These are phyloP conservation scores for Mortierella sp. DNA, from an alignment of 371 early-diverging fungal species.

Conservation along the genomic window DNA sequence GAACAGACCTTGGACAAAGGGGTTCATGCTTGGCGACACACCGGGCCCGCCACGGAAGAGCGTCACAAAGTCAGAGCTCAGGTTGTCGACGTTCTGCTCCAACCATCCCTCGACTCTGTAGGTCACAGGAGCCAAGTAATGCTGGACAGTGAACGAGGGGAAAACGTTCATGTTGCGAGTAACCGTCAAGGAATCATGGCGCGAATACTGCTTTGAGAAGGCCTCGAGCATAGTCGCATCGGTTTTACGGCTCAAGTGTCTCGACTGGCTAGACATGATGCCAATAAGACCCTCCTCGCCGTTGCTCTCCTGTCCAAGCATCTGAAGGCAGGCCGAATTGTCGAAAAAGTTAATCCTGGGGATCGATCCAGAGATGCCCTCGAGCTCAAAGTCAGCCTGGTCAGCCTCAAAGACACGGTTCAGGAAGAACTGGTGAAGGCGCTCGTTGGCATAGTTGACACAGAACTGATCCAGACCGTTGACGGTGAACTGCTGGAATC, in stretches of 20 bases:
- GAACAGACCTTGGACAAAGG: constrained; percentile 88
- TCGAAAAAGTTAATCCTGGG: constrained; percentile 69
- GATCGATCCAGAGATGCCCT: constrained; percentile 63
- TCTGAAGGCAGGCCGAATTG: constrained; percentile 73
- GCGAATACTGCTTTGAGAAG: constrained; percentile 57
- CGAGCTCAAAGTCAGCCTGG: constrained; percentile 64
- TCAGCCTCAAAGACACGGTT: constrained; percentile 79
- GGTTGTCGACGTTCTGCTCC: constrained; percentile 79
- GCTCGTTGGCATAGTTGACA: constrained; percentile 88
- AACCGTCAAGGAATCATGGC: constrained; percentile 46
- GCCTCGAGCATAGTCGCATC: constrained; percentile 60
- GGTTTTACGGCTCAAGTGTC: constrained; percentile 54
- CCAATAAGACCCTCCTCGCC: constrained; percentile 69
- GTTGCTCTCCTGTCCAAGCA: constrained; percentile 63
- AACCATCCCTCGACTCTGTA: constrained; percentile 80
- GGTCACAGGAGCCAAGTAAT: constrained; percentile 78
- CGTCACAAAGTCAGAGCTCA: constrained; percentile 89
- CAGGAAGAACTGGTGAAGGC: constrained; percentile 81
- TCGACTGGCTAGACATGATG: constrained; percentile 69
- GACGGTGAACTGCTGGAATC: constrained; percentile 71
- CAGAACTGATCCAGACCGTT: constrained; percentile 86
- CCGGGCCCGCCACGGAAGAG: constrained; percentile 76
- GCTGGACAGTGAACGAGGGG: constrained; percentile 81
- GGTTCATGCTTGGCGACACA: constrained; percentile 70
- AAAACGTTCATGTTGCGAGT: constrained; percentile 54